These are phyloP conservation scores for Iris macrosiphon DNA, from an alignment of 106 monocot species.

Conservation along the genomic window DNA sequence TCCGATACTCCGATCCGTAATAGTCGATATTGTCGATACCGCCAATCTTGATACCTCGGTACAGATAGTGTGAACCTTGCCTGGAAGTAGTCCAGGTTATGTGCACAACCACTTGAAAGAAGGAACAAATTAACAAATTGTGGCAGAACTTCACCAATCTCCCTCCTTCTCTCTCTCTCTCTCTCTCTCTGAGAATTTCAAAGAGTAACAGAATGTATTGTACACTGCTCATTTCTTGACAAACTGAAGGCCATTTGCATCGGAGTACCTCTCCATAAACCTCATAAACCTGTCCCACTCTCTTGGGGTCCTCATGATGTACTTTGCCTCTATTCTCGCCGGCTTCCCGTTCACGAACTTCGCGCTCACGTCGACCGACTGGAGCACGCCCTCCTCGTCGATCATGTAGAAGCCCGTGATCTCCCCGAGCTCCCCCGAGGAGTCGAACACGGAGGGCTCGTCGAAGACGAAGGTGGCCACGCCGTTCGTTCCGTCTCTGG, in stretches of 20 bases:
- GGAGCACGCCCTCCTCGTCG: constrained; percentile 93
- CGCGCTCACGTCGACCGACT: constrained; percentile 91
- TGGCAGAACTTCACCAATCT: too few species aligned
- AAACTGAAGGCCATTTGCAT: constrained; percentile 85
- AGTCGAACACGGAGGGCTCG: constrained; percentile 92
- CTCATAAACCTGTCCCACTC: constrained; percentile 99
- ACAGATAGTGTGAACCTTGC: too few species aligned
- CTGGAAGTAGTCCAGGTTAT: too few species aligned
- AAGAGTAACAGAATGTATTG: background rate
- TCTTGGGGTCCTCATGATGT: constrained; percentile 69
- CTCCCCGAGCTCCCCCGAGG: constrained; percentile 77
- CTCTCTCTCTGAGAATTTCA: too few species aligned
- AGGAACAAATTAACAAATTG: too few species aligned
- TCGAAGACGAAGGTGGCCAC: constrained; percentile 75
- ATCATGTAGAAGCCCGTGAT: constrained; percentile 98
- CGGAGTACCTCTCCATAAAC: constrained; percentile 98
- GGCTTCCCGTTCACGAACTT: constrained; percentile 98
- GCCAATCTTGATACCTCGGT: too few species aligned
- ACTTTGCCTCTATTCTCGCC: constrained; percentile 80
- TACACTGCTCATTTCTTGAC: constrained; percentile 60
- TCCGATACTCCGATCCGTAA: too few species aligned
- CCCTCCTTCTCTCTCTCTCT: too few species aligned
- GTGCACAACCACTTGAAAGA: too few species aligned
- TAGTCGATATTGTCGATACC: too few species aligned
- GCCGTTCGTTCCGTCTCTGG: constrained; percentile 85